A percentile compares a stretch with the other conserved stretches of the same genome.
Conservation (phyloP, 805 yeast genomes). For the Cyberlindnera subsufficiens region DNA sequence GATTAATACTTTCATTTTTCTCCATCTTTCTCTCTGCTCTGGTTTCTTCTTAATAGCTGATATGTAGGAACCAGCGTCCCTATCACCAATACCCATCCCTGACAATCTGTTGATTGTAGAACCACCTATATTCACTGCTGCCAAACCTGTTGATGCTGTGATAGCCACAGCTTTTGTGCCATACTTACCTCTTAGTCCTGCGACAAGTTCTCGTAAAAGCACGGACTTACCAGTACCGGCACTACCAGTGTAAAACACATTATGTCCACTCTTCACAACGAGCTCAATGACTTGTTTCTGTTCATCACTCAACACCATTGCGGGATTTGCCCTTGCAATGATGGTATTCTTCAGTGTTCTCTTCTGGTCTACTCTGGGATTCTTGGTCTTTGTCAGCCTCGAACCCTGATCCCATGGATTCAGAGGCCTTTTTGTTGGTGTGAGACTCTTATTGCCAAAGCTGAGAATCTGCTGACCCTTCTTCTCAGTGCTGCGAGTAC, state of each 20-base stretch:
- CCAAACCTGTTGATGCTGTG: slow-evolving; percentile 94
- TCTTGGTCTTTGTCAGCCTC: slow-evolving; percentile 5
- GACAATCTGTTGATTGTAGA: slow-evolving; percentile 80
- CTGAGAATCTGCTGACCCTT: slow-evolving; percentile 3
- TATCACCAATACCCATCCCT: slow-evolving; percentile 74
- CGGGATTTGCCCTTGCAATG: slow-evolving; percentile 7
- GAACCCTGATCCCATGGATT: slow-evolving; percentile 11
- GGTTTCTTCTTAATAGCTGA: slow-evolving; percentile 40
- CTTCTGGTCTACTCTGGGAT: slow-evolving; percentile 6
- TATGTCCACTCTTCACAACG: slow-evolving; percentile 44
- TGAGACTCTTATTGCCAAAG: slow-evolving; percentile 2
- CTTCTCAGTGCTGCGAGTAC: slow-evolving; percentile 1
- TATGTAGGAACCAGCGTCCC: slow-evolving; percentile 32
- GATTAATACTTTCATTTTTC: slow-evolving; percentile 58
- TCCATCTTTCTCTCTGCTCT: slow-evolving; percentile 53
- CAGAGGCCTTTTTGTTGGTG: slow-evolving; percentile 5
- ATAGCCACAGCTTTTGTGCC: slow-evolving; percentile 56
- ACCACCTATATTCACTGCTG: slow-evolving; percentile 93
- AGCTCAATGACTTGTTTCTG: slow-evolving; percentile 46
- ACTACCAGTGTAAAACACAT: slow-evolving; percentile 73
- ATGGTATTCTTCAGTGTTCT: too few species aligned
- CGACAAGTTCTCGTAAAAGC: slow-evolving; percentile 58
- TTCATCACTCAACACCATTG: slow-evolving; percentile 32
- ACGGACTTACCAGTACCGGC: slow-evolving; percentile 89
- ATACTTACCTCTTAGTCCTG: slow-evolving; percentile 38